These are phyloP conservation scores for Lenwebbia sp. DNA, from an alignment of 345 rosid genomes.

Conservation along the genomic window DNA sequence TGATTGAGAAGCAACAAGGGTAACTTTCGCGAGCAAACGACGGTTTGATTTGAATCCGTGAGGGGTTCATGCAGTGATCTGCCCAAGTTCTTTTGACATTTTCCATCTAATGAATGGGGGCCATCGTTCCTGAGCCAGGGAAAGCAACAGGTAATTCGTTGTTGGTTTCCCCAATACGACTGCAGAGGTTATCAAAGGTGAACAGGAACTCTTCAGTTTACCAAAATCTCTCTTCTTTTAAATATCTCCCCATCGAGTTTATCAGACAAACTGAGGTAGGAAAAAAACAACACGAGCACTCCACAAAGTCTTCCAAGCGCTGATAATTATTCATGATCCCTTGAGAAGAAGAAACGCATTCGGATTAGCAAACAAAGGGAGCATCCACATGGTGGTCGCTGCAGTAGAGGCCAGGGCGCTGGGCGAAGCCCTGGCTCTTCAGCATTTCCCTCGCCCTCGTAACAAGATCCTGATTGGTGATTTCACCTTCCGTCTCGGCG, in stretches of 20 bases:
- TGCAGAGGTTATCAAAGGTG: background rate
- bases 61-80: background rate
- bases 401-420: constrained; percentile 95
- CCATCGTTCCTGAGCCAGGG: background rate
- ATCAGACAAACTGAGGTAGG: background rate
- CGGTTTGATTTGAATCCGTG: background rate
- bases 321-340: background rate
- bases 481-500: constrained; percentile 44
- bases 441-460: constrained; percentile 49
- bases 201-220: background rate
- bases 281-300: background rate
- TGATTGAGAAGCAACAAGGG: background rate
- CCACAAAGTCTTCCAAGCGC: background rate
- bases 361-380: constrained; percentile 42
- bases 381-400: constrained; percentile 45
- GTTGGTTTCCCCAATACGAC: background rate
- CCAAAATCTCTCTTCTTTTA: background rate
- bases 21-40: background rate
- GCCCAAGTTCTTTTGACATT: background rate
- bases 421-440: constrained; percentile 73
- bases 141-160: background rate
- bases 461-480: constrained; percentile 59
- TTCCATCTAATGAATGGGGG: background rate
- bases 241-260: background rate
- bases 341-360: background rate